These are phyloP conservation scores for Corchorus olitorius DNA, from an alignment of 345 rosid species.

Conservation along the genomic window DNA sequence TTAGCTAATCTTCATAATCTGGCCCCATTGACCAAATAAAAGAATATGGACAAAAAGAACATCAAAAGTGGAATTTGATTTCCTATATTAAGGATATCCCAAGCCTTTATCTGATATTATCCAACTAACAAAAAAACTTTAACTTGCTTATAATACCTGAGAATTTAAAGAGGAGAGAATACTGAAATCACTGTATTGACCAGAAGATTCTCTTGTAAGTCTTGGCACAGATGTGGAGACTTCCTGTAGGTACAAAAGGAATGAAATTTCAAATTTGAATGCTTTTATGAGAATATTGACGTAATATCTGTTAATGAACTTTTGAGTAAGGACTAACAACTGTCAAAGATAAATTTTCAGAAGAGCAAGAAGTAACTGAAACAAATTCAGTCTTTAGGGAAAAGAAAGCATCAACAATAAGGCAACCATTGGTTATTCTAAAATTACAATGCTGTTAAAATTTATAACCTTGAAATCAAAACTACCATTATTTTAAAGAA, in stretches of 20 bases:
- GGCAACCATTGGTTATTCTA: background rate
- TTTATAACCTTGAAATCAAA: background rate
- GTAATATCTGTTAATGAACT: background rate
- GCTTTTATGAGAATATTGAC: conserved; percentile 3
- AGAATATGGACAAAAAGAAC: background rate
- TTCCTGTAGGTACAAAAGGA: conserved; percentile 58
- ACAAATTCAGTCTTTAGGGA: background rate
- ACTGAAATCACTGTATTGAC: conserved; percentile 79
- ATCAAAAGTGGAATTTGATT: background rate
- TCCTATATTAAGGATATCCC: background rate
- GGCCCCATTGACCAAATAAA: background rate
- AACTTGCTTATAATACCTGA: conserved; percentile 55
- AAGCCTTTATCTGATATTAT: background rate
- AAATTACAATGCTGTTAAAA: background rate
- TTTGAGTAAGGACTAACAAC: background rate
- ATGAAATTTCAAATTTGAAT: conserved; percentile 3
- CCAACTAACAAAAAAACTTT: conserved; percentile 2
- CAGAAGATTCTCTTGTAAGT: conserved; percentile 74
- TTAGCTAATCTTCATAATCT: background rate
- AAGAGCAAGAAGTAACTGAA: background rate
- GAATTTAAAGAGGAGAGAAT: conserved; percentile 94
- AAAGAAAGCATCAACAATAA: background rate
- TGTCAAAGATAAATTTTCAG: background rate
- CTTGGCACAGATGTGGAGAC: conserved; percentile 71
- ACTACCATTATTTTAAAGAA: background rate